These are phyloP conservation scores for Pestalotiopsis sp. DNA, from an alignment of 2,329 filamentous ascomycete genomes.

Conservation along the genomic window DNA sequence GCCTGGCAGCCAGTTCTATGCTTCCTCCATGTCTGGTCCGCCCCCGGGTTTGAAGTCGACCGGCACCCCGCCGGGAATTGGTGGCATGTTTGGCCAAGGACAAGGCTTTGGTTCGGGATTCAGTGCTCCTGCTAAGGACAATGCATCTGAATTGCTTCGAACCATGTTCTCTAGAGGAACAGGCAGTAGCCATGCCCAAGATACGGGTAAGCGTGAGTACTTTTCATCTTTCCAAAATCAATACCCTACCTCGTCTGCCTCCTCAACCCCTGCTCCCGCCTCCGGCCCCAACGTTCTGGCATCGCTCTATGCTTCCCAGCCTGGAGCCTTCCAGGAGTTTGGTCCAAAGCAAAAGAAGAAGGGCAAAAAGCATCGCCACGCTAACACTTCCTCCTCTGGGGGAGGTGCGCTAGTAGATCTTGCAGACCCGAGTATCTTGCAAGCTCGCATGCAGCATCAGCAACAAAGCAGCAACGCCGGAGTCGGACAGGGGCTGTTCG, in stretches of 20 bases:
- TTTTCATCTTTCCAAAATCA: slow-evolving; percentile 91
- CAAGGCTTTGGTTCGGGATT: slow-evolving; percentile 81
- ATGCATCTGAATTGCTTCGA: slow-evolving; percentile 70
- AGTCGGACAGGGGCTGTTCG: slow-evolving; percentile 88
- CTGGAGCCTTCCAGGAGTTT: slow-evolving; percentile 87
- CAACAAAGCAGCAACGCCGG: slow-evolving; percentile 74
- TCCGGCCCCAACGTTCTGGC: slow-evolving; percentile 88
- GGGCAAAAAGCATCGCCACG: slow-evolving; percentile 99
- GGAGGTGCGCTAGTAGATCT: slow-evolving; percentile 99
- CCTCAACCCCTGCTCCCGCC: slow-evolving; percentile 85
- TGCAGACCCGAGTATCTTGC: slow-evolving; percentile 99
- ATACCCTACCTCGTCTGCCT: slow-evolving; percentile 76
- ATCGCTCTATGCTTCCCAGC: slow-evolving; percentile 87
- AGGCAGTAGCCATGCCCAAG: slow-evolving; percentile 73
- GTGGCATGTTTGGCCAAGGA: slow-evolving; percentile 87
- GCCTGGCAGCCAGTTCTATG: slow-evolving; percentile 74
- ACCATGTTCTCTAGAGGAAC: slow-evolving; percentile 42
- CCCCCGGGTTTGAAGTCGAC: slow-evolving; percentile 95
- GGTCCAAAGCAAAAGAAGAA: slow-evolving; percentile 99
- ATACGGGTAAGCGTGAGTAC: slow-evolving; percentile 97
- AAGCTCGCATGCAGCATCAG: slow-evolving; percentile 93
- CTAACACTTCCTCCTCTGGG: slow-evolving; percentile 99
- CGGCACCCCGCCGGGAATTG: slow-evolving; percentile 73
- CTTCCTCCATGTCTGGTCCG: slow-evolving; percentile 84
- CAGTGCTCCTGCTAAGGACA: slow-evolving; percentile 71